Conservation (phyloP, 2,329 filamentous ascomycete species). For the Aureobasidium mangrovei region DNA sequence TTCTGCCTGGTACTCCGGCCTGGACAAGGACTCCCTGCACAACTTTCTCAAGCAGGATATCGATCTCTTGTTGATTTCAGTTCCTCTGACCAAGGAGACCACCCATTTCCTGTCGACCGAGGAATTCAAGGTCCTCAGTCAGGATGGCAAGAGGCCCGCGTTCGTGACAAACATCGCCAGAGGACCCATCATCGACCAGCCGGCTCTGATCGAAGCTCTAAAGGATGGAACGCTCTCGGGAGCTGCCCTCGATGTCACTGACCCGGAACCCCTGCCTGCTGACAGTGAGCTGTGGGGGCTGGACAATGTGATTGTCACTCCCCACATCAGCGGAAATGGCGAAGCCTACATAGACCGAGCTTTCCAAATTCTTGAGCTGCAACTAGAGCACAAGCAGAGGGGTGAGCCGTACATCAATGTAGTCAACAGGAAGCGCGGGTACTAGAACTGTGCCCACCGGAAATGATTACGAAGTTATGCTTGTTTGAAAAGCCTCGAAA, state of each 20-base stretch:
- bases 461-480: background rate
- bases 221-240: constrained; percentile 49
- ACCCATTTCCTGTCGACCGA: constrained; percentile 44
- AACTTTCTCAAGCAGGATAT: constrained; percentile 47
- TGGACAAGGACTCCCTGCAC: constrained; percentile 43
- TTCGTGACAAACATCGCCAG: constrained; percentile 66
- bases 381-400: constrained; percentile 44
- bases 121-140: constrained; percentile 39
- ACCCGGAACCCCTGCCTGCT: constrained; percentile 65
- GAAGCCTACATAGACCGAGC: constrained; percentile 48
- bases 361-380: constrained; percentile 50
- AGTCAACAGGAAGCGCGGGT: constrained; percentile 52
- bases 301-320: constrained; percentile 60
- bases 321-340: constrained; percentile 52
- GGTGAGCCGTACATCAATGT: constrained; percentile 53
- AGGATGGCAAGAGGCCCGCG: constrained; percentile 23
- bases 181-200: constrained; percentile 53
- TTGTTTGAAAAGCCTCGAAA: too few species aligned
- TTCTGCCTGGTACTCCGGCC: constrained; percentile 48
- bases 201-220: constrained; percentile 55
- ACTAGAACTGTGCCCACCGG: constrained; percentile 33
- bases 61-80: constrained; percentile 48
- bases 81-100: constrained; percentile 50
- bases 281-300: constrained; percentile 61
- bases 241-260: constrained; percentile 69